These are phyloP conservation scores for Phytophthora sp. DNA, from an alignment of 352 stramenopile species.

Conservation along the genomic window DNA sequence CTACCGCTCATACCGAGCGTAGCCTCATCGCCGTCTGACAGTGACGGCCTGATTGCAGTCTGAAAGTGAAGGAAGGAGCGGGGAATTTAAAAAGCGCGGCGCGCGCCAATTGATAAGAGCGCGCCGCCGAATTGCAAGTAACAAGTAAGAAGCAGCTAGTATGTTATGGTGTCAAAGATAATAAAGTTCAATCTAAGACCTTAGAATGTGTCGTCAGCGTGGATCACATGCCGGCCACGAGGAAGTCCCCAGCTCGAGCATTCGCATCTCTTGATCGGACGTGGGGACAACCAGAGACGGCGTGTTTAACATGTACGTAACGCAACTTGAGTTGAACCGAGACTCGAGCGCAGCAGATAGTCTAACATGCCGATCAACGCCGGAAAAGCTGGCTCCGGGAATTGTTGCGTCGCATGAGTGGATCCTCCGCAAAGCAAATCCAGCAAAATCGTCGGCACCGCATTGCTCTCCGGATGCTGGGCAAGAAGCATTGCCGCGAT, in stretches of 20 bases:
- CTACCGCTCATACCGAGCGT: constrained; percentile 31
- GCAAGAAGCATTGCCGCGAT: constrained; percentile 3
- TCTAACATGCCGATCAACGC: too few species aligned
- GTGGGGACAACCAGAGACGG: constrained; percentile 12
- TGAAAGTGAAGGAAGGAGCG: background rate
- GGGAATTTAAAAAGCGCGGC: constrained; percentile 9
- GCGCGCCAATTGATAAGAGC: constrained; percentile 29
- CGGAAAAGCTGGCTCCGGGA: constrained; percentile 22
- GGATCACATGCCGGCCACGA: background rate
- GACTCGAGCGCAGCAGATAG: background rate
- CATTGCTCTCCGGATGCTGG: constrained; percentile 1
- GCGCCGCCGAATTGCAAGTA: constrained; percentile 20
- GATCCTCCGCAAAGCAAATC: constrained; percentile 21
- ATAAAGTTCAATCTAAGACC: constrained; percentile 30
- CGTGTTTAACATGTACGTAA: constrained; percentile 11
- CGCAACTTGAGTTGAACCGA: constrained; percentile 13
- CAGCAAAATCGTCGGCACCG: constrained; percentile 4
- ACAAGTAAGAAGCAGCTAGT: constrained; percentile 23
- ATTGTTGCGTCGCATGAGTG: constrained; percentile 12
- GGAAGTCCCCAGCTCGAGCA: background rate
- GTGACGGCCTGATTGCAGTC: too few species aligned
- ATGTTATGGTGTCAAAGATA: constrained; percentile 30
- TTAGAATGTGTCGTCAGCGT: background rate
- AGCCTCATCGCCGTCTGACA: constrained; percentile 34
- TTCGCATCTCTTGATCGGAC: background rate